Conservation (phyloP, 768 basidiomycete species). For the Coprinopsis cinerea region DNA sequence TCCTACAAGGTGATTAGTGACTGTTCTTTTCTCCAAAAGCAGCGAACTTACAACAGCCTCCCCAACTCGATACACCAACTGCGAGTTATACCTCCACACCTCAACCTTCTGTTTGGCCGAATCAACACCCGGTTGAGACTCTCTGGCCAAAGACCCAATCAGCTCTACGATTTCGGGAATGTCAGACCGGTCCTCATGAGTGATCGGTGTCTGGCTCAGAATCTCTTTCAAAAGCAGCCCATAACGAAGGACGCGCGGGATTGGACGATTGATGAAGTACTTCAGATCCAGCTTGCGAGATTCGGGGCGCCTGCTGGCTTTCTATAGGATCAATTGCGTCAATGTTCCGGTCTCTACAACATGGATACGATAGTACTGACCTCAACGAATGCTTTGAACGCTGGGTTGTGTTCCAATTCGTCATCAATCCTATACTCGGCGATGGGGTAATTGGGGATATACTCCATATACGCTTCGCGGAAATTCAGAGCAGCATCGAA, state of each 20-base stretch:
- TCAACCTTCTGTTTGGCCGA: conserved; percentile 87
- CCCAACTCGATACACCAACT: conserved; percentile 73
- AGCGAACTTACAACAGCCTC: conserved; percentile 49
- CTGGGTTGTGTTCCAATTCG: conserved; percentile 73
- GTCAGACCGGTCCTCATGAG: conserved; percentile 74
- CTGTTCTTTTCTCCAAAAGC: not conserved
- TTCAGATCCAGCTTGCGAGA: conserved; percentile 85
- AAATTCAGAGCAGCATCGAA: conserved; percentile 90
- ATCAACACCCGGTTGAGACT: conserved; percentile 80
- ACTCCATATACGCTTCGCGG: conserved; percentile 88
- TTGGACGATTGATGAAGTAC: conserved; percentile 86
- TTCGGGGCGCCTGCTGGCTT: conserved; percentile 57
- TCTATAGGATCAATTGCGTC: conserved; percentile 21
- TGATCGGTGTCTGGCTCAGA: conserved; percentile 63
- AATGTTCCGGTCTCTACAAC: not conserved
- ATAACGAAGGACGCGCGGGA: conserved; percentile 83
- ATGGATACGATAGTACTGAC: conserved; percentile 41
- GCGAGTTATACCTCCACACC: conserved; percentile 79
- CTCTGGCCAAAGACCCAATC: conserved; percentile 81
- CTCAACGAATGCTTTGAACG: conserved; percentile 77
- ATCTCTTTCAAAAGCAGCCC: conserved; percentile 79
- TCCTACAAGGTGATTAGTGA: conserved; percentile 37
- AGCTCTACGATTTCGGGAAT: conserved; percentile 86
- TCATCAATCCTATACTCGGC: conserved; percentile 85
- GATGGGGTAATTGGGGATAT: conserved; percentile 88